These are phyloP conservation scores for Nicotiana benthamiana DNA, from an alignment of 257 asterid species.

Conservation along the genomic window DNA sequence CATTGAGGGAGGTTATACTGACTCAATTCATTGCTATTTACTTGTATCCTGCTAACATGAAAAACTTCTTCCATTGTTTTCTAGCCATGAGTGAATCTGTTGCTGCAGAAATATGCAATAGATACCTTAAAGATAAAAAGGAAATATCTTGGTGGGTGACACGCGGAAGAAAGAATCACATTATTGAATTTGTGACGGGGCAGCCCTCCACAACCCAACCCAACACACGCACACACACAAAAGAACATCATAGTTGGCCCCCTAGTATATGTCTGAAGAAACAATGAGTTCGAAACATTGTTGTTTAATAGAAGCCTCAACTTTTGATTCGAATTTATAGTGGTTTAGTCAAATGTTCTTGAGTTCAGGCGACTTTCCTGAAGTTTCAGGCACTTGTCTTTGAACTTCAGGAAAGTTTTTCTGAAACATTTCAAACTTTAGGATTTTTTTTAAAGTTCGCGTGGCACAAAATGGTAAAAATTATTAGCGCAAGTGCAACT, in stretches of 20 bases:
- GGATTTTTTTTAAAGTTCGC: neutral
- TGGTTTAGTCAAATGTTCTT: too few species aligned
- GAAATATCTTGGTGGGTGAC: neutral
- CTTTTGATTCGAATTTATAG: too few species aligned
- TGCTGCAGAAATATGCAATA: neutral
- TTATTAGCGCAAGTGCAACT: too few species aligned
- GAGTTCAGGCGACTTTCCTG: too few species aligned
- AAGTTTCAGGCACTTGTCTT: neutral
- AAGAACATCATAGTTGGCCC: neutral
- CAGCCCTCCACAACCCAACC: too few species aligned
- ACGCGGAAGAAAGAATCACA: too few species aligned
- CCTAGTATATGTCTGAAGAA: neutral
- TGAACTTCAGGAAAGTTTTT: neutral
- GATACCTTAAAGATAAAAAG: neutral
- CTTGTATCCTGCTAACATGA: neutral
- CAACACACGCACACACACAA: too few species aligned
- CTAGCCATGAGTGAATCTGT: neutral
- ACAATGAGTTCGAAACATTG: too few species aligned
- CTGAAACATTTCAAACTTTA: neutral
- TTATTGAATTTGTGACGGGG: too few species aligned
- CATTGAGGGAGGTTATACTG: neutral
- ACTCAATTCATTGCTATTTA: neutral
- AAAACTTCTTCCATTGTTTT: neutral
- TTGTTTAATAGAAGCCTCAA: too few species aligned
- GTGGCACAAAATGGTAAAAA: neutral